phyloP scores from a whole-genome alignment of 148 eudicot species.

The Mesembryanthemum crystallinum region DNA sequence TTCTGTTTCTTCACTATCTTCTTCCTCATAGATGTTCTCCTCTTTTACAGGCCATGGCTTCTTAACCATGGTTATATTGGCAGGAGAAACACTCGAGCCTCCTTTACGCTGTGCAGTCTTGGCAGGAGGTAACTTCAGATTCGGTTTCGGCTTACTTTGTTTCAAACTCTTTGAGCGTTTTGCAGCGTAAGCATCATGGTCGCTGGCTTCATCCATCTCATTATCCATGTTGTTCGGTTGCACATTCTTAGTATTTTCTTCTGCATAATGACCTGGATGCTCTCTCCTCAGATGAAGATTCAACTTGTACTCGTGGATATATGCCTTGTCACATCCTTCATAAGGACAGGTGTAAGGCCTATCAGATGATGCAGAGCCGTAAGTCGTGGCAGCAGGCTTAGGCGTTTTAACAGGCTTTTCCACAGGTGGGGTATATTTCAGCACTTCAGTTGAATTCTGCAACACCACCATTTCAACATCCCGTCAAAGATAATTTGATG shows the following conservation, averaged over 20 bases:
- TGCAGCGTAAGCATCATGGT: slow-evolving; percentile 60
- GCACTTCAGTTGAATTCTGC: slow-evolving; percentile 49
- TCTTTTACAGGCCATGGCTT: slow-evolving; percentile 74
- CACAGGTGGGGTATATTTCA: slow-evolving; percentile 52
- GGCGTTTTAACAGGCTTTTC: slow-evolving; percentile 71
- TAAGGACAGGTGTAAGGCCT: slow-evolving; percentile 86
- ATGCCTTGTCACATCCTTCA: slow-evolving; percentile 88
- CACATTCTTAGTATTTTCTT: slow-evolving; percentile 54
- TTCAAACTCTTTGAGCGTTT: slow-evolving; percentile 61
- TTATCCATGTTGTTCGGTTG: slow-evolving; percentile 45
- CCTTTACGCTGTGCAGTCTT: slow-evolving; percentile 54
- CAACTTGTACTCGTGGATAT: slow-evolving; percentile 94
- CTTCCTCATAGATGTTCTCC: slow-evolving; percentile 54
- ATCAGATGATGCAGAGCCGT: slow-evolving; percentile 61
- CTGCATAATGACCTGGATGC: slow-evolving; percentile 79
- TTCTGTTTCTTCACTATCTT: slow-evolving; percentile 97
- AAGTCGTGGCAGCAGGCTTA: slow-evolving; percentile 41
- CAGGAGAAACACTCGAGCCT: slow-evolving; percentile 39
- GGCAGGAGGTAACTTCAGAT: slow-evolving; percentile 61
- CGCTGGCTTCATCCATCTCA: slow-evolving; percentile 84
- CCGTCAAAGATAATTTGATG: neutral
- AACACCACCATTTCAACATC: neutral
- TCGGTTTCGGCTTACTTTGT: slow-evolving; percentile 66
- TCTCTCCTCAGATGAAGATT: slow-evolving; percentile 80
- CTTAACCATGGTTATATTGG: slow-evolving; percentile 42